Evolutionary conservation across 129 eudicot genomes (phyloP), one percentile per base, ranked within the genome.

Genomic region (Lonicera japonica): DNA sequence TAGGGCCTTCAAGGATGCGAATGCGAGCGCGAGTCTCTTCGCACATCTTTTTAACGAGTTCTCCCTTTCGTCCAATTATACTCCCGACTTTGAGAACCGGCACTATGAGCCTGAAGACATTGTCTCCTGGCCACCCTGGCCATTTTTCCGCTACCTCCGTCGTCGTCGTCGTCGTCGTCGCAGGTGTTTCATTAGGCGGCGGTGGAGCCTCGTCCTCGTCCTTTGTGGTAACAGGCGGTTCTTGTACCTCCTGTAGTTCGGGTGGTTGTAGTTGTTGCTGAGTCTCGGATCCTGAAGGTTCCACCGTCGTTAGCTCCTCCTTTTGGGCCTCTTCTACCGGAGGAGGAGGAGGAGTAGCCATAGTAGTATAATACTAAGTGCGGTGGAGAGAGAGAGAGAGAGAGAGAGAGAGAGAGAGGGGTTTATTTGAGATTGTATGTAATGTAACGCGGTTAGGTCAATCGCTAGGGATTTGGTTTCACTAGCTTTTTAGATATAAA

Each of bases 41-140:
- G 24, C 77, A 75, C 19, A 77, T 62, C 65, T 74, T 76, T 76
- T 76, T 83, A 4, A 76, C 59, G n/a, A 76, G 71, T 14, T 80
- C 90, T 4, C 90, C 90, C 29, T 80, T 83, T 40, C 90, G 83
- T 36, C 90, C 90, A 25, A 76, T 73, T n/a, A 83, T 83, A 47
- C 80, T 56, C 1, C 86, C 86, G 3, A 83, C 86, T 58, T 80
- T 83, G 41, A 58, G 66, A 18, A 74, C 76, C 17, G 90, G 86
- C 52, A 83, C 86, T 8, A 77, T 60, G 9, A 79, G 16, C 63
- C 90, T 25, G 18, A 76, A 83, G 19, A 82, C 88, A n/a, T 47
- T 39, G 74, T 82, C 56, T 10, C 88, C 88, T 15, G 88, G 88
- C 88, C 88, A 82, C 0, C 88, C 88, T 8, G 87, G 83, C 87